Evolutionary conservation across 306 rosid species (phyloP).

Genomic region (Abrus pulchellus): DNA sequence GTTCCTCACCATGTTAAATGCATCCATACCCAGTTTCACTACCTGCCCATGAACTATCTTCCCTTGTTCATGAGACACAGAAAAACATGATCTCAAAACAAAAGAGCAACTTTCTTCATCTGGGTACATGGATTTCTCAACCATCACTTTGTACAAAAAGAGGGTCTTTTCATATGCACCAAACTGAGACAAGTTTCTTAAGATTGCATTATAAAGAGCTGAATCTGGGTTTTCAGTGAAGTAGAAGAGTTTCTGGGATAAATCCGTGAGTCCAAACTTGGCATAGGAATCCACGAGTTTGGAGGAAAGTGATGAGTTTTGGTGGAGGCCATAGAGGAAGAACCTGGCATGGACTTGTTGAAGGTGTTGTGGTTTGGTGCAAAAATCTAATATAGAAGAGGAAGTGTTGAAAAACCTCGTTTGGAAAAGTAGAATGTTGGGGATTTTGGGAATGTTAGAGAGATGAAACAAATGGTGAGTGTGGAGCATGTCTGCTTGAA

Average conservation of each 20-base stretch:
- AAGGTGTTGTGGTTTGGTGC: conserved; percentile 70
- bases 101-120: conserved; percentile 60
- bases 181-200: conserved; percentile 54
- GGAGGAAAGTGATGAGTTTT: conserved; percentile 68
- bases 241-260: conserved; percentile 58
- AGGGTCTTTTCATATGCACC: conserved; percentile 58
- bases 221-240: conserved; percentile 56
- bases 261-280: conserved; percentile 58
- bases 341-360: conserved; percentile 74
- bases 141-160: conserved; percentile 65
- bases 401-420: conserved; percentile 56
- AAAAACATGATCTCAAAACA: conserved; percentile 62
- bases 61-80: conserved; percentile 52
- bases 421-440: conserved; percentile 52
- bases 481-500: conserved; percentile 46
- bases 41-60: conserved; percentile 62
- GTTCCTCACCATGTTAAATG: conserved; percentile 51
- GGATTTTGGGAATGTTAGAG: conserved; percentile 42
- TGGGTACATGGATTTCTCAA: conserved; percentile 55
- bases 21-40: conserved; percentile 73
- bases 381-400: conserved; percentile 62
- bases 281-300: conserved; percentile 68
- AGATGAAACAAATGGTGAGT: conserved; percentile 42
- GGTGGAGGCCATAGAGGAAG: conserved; percentile 76
- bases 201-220: conserved; percentile 52